A percentile compares a stretch with the other conserved stretches of the same genome.
Evolutionary conservation across 257 asterid species (phyloP).

Genomic region (Solanum gandarillasii): DNA sequence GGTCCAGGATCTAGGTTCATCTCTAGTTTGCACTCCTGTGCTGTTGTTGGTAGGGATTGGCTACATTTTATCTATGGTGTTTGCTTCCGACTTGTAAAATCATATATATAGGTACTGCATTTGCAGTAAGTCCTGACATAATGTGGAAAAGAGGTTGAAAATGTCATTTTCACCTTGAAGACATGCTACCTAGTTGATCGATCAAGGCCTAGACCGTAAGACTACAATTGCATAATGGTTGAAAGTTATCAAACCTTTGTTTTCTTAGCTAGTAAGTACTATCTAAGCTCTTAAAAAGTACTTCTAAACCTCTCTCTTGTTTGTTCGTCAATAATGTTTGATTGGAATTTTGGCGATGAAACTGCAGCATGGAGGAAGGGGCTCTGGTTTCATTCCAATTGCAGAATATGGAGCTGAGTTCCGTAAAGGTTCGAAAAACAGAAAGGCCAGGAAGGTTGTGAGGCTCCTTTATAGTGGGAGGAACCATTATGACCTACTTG

Average conservation of each 20-base stretch:
- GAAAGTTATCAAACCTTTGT: background rate
- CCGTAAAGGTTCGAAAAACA: conserved; percentile 22
- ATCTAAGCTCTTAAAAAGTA: background rate
- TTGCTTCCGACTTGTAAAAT: background rate
- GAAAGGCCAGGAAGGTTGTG: conserved; percentile 48
- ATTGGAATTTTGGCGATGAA: background rate
- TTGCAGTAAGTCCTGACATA: background rate
- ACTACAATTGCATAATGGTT: background rate
- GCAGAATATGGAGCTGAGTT: conserved; percentile 87
- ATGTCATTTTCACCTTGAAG: background rate
- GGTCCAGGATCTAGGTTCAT: background rate
- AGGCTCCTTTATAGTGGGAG: conserved; percentile 73
- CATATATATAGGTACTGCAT: background rate
- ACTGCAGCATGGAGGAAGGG: conserved; percentile 76
- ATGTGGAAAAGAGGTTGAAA: background rate
- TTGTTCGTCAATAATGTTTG: background rate
- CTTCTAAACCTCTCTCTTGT: background rate
- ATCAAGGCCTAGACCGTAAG: background rate
- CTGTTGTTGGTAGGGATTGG: background rate
- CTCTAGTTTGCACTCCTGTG: background rate
- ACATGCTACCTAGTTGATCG: background rate
- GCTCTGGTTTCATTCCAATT: conserved; percentile 81
- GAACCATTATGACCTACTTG: conserved; percentile 86
- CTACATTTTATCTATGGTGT: background rate
- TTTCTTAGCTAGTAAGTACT: background rate